phyloP scores from a whole-genome alignment of 2,329 filamentous ascomycete genomes.

The Calonectria pseudoreteaudii region DNA sequence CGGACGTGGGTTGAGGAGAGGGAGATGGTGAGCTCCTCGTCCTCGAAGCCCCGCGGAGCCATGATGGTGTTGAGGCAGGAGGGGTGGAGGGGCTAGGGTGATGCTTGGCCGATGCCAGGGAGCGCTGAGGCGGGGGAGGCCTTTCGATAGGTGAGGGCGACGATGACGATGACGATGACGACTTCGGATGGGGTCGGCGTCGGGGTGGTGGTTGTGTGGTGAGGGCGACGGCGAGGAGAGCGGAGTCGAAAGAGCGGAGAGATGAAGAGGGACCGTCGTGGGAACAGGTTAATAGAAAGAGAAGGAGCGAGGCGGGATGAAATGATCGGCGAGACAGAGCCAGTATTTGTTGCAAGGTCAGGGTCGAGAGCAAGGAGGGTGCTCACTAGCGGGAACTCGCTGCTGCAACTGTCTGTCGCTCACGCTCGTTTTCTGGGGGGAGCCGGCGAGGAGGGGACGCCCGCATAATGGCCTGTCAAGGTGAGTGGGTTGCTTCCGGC shows the following conservation, averaged over 20 bases:
- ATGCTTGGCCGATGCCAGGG: constrained; percentile 33
- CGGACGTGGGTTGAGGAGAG: constrained; percentile 74
- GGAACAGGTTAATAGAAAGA: constrained; percentile 9
- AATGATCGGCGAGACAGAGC: constrained; percentile 20
- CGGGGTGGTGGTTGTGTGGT: constrained; percentile 12
- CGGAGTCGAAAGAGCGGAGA: constrained; percentile 1
- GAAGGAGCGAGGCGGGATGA: constrained; percentile 24
- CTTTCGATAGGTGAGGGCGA: constrained; percentile 9
- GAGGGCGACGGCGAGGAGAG: constrained; percentile 3
- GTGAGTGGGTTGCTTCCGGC: constrained; percentile 14
- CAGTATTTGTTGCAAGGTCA: constrained; percentile 1
- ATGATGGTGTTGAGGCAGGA: constrained; percentile 48
- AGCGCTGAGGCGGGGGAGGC: constrained; percentile 27
- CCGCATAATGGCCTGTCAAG: constrained; percentile 19
- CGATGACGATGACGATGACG: constrained; percentile 13
- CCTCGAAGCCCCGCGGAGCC: constrained; percentile 73
- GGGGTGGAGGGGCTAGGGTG: constrained; percentile 4
- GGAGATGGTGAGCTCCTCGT: constrained; percentile 86
- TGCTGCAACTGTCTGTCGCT: constrained; percentile 13
- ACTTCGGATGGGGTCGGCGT: background rate
- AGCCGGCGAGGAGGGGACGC: constrained; percentile 15
- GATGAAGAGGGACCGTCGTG: background rate
- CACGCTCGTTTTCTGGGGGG: constrained; percentile 14
- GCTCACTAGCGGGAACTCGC: background rate
- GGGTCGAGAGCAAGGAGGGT: background rate